Percentiles rank a stretch among this genome's conserved stretches.
These are phyloP conservation scores for Allantophomopsis cytisporea DNA, from an alignment of 2,329 filamentous ascomycete genomes.

Conservation along the genomic window DNA sequence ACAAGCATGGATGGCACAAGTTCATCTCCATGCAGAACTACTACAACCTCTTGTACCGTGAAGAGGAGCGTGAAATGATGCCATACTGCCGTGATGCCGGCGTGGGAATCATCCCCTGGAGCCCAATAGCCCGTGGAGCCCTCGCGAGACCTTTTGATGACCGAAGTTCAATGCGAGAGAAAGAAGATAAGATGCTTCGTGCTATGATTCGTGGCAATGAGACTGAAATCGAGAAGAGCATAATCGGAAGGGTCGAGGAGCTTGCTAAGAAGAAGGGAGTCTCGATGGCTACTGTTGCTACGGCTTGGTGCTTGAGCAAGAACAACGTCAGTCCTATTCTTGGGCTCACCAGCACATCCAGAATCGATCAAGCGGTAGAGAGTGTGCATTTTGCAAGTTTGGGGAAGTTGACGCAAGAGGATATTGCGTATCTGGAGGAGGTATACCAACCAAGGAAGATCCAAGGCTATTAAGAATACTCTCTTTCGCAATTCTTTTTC, in stretches of 20 bases:
- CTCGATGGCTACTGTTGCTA: constrained; percentile 44
- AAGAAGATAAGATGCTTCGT: constrained; percentile 5
- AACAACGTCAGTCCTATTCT: constrained; percentile 35
- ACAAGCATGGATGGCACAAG: constrained; percentile 40
- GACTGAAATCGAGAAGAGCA: constrained; percentile 12
- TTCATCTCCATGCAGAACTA: constrained; percentile 45
- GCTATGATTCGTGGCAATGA: constrained; percentile 6
- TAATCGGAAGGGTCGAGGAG: constrained; percentile 11
- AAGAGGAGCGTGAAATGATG: constrained; percentile 34
- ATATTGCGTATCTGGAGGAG: constrained; percentile 38
- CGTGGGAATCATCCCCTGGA: constrained; percentile 22
- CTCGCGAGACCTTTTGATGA: constrained; percentile 12
- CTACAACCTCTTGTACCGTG: constrained; percentile 42
- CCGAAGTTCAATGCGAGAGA: constrained; percentile 4
- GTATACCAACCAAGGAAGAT: constrained; percentile 36
- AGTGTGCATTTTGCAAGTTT: constrained; percentile 18
- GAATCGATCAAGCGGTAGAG: constrained; percentile 40
- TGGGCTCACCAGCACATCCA: constrained; percentile 33
- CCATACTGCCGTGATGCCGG: constrained; percentile 17
- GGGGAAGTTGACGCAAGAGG: constrained; percentile 36
- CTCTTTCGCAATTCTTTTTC: too few species aligned
- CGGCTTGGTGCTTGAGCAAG: constrained; percentile 37
- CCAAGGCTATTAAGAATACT: too few species aligned
- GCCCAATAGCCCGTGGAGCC: constrained; percentile 19
- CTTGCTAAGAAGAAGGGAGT: constrained; percentile 39